phyloP scores from a whole-genome alignment of 2,329 filamentous ascomycete genomes.

The Rutstroemia sp. region DNA sequence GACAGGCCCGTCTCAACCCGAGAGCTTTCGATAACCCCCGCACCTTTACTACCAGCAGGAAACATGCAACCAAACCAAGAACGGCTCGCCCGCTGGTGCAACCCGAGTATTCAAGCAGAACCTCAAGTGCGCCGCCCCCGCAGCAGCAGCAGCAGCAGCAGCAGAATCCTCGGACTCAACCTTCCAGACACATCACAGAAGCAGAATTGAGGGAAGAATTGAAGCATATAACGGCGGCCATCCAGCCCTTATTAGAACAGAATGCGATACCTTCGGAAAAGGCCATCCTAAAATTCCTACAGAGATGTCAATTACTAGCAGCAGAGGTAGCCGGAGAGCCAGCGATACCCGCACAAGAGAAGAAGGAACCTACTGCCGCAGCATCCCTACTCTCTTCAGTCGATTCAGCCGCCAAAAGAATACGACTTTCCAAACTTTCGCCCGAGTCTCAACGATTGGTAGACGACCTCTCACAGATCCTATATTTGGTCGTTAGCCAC shows the following conservation, averaged over 20 bases:
- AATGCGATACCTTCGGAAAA: constrained; percentile 20
- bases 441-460: constrained; percentile 24
- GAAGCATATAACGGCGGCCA: constrained; percentile 15
- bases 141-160: not conserved
- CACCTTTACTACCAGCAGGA: constrained; percentile 17
- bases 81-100: not conserved
- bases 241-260: constrained; percentile 17
- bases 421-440: constrained; percentile 14
- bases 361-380: constrained; percentile 33
- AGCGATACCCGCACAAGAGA: constrained; percentile 9
- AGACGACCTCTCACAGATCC: constrained; percentile 47
- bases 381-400: constrained; percentile 46
- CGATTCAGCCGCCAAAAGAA: constrained; percentile 19
- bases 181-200: constrained; percentile 8
- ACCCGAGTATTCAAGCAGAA: not conserved
- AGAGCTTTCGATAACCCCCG: constrained; percentile 14
- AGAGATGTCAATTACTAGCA: constrained; percentile 20
- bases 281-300: constrained; percentile 16
- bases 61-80: not conserved
- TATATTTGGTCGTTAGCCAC: constrained; percentile 65
- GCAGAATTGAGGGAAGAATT: constrained; percentile 19
- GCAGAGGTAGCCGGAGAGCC: constrained; percentile 20
- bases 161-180: not conserved
- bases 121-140: not conserved
- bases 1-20: constrained; percentile 11